Percentiles rank a stretch among this genome's conserved stretches.
phyloP scores from a whole-genome alignment of 2,329 filamentous ascomycete genomes.

The Venturia aucupariae region DNA sequence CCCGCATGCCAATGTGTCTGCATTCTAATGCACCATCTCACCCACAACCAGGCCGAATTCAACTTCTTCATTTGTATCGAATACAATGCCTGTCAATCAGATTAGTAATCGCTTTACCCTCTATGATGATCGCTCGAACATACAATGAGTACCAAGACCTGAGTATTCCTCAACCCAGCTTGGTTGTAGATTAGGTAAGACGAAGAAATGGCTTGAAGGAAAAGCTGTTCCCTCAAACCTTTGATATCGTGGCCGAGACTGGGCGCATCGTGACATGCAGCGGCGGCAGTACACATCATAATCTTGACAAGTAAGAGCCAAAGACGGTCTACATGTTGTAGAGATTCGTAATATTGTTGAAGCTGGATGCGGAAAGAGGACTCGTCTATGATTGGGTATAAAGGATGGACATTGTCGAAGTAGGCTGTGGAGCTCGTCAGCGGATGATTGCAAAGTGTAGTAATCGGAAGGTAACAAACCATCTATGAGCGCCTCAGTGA shows the following conservation, averaged over 20 bases:
- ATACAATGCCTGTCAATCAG: neutral
- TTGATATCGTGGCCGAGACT: constrained; percentile 4
- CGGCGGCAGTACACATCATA: constrained; percentile 8
- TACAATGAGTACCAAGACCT: neutral
- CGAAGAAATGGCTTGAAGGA: neutral
- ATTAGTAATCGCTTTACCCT: neutral
- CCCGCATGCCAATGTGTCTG: neutral
- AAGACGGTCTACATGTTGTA: constrained; percentile 4
- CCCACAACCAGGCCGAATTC: constrained; percentile 6
- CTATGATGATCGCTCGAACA: neutral
- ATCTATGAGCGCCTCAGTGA: neutral
- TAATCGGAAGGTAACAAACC: neutral
- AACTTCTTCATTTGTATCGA: constrained; percentile 7
- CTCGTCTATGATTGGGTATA: constrained; percentile 5
- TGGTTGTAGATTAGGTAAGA: constrained; percentile 1
- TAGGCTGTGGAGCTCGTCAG: neutral
- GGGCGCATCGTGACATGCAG: neutral
- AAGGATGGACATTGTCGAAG: constrained; percentile 1
- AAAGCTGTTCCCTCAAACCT: neutral
- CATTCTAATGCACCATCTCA: constrained; percentile 4
- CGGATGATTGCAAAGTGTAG: neutral
- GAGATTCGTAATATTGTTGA: constrained; percentile 1
- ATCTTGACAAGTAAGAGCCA: constrained; percentile 1
- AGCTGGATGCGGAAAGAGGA: constrained; percentile 7
- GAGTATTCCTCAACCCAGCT: neutral